These are phyloP conservation scores for Neocucurbitaria cava DNA, from an alignment of 2,329 filamentous ascomycete genomes.

Conservation along the genomic window DNA sequence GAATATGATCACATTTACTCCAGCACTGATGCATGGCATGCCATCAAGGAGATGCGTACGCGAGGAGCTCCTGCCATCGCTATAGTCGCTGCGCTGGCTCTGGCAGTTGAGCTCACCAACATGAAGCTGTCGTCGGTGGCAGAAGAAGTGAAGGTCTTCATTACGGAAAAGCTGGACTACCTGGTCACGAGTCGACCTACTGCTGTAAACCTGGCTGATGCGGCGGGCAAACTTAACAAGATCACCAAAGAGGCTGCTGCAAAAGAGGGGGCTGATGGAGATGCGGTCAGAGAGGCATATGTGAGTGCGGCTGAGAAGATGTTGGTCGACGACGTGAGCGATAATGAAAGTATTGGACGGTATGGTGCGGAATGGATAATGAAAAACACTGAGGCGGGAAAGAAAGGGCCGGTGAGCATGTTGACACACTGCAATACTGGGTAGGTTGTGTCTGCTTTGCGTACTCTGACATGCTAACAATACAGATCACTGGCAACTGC, in stretches of 20 bases:
- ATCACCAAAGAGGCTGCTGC: constrained; percentile 62
- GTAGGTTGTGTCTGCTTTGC: constrained; percentile 49
- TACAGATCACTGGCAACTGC: constrained; percentile 86
- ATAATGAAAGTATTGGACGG: constrained; percentile 85
- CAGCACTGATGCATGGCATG: constrained; percentile 78
- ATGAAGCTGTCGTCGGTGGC: constrained; percentile 60
- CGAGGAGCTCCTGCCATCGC: constrained; percentile 91
- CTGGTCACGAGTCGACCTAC: constrained; percentile 89
- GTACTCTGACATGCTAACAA: constrained; percentile 23
- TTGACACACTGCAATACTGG: constrained; percentile 98
- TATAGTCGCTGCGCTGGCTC: constrained; percentile 89
- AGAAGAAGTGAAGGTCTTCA: constrained; percentile 71
- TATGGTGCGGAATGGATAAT: constrained; percentile 85
- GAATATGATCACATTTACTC: constrained; percentile 77
- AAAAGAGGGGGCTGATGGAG: constrained; percentile 53
- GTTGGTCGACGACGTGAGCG: constrained; percentile 82
- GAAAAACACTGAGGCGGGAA: constrained; percentile 61
- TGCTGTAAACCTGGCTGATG: constrained; percentile 90
- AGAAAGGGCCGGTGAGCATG: constrained; percentile 71
- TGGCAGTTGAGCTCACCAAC: constrained; percentile 81
- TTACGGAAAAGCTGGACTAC: constrained; percentile 81
- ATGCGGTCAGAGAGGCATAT: constrained; percentile 71
- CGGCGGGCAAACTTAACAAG: constrained; percentile 78
- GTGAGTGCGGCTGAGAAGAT: constrained; percentile 84
- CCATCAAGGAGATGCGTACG: constrained; percentile 81